Percentiles rank a stretch among this genome's conserved stretches.
phyloP scores from a whole-genome alignment of 306 rosid genomes.

The Cucurbita ficifolia region DNA sequence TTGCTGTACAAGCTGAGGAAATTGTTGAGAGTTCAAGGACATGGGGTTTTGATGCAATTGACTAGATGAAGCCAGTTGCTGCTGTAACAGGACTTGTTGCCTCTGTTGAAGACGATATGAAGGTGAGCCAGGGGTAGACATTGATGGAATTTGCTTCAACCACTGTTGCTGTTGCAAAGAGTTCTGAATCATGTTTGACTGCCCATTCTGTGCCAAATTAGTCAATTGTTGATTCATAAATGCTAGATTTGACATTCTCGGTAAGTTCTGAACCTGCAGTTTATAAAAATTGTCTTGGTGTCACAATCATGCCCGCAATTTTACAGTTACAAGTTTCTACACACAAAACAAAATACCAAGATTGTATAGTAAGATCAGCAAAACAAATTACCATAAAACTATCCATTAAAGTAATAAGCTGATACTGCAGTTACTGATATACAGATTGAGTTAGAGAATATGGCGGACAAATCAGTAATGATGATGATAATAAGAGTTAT shows the following conservation, averaged over 20 bases:
- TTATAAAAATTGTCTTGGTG: not conserved
- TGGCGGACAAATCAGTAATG: not conserved
- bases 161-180: constrained; percentile 71
- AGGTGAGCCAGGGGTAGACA: constrained; percentile 56
- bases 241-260: constrained; percentile 67
- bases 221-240: constrained; percentile 69
- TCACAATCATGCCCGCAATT: not conserved
- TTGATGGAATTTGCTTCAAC: constrained; percentile 72
- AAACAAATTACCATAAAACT: not conserved
- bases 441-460: not conserved
- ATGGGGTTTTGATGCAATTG: constrained; percentile 57
- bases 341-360: constrained; percentile 5
- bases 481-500: not conserved
- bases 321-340: not conserved
- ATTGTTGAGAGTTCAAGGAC: constrained; percentile 47
- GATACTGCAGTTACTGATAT: not conserved
- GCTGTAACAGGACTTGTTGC: constrained; percentile 48
- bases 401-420: not conserved
- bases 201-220: constrained; percentile 84
- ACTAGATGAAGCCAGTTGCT: constrained; percentile 58
- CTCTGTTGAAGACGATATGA: constrained; percentile 55
- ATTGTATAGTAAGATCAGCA: not conserved
- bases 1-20: constrained; percentile 72
- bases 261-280: constrained; percentile 60
- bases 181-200: constrained; percentile 49